Evolutionary conservation across 768 basidiomycete species (phyloP).

Genomic region (Hypholoma sublateritium): DNA sequence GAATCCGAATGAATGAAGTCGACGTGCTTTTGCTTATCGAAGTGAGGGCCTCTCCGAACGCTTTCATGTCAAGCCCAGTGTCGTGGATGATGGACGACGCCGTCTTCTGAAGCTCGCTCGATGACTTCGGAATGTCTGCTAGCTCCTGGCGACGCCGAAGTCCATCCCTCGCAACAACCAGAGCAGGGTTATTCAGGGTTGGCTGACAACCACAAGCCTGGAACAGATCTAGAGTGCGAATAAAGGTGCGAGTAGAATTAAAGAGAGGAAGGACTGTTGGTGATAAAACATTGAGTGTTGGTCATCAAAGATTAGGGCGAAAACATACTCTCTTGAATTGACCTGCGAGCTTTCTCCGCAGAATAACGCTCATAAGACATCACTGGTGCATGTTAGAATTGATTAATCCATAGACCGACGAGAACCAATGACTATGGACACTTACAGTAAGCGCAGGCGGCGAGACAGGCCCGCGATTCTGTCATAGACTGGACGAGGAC

Average conservation of each 20-base stretch:
- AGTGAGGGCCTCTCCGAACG: conserved; percentile 22
- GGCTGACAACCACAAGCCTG: conserved; percentile 40
- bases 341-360: conserved; percentile 35
- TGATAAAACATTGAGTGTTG: not conserved
- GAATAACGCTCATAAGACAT: conserved; percentile 42
- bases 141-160: not conserved
- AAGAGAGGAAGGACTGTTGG: conserved; percentile 51
- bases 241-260: conserved; percentile 46
- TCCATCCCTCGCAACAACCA: not conserved
- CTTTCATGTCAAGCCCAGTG: conserved; percentile 23
- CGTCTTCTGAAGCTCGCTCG: conserved; percentile 6
- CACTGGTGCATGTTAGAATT: conserved; percentile 31
- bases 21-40: conserved; percentile 13
- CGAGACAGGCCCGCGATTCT: conserved; percentile 55
- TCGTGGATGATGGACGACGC: conserved; percentile 23
- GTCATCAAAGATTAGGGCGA: conserved; percentile 11
- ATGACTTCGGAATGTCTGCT: not conserved
- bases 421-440: conserved; percentile 1
- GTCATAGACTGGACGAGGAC: conserved; percentile 55
- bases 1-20: not conserved
- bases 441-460: conserved; percentile 54
- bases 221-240: conserved; percentile 46
- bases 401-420: not conserved
- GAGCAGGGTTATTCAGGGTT: conserved; percentile 32
- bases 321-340: conserved; percentile 43